Evolutionary conservation across 2,329 filamentous ascomycete species (phyloP), one percentile per base, ranked within the genome.

Genomic region (Aphanocladium album): DNA sequence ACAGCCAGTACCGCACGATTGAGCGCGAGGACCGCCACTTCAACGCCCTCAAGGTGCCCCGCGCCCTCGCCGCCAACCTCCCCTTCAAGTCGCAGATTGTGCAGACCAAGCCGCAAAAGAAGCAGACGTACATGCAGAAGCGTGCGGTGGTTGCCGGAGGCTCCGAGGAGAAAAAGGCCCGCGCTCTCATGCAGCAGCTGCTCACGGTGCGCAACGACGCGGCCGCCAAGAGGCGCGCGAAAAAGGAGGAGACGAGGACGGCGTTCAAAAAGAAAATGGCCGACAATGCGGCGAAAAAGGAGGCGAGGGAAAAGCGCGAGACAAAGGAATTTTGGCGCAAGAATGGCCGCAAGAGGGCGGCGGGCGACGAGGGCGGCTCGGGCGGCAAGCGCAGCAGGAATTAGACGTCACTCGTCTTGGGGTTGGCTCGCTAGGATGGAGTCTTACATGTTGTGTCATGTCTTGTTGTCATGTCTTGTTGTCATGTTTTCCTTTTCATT

Each of bases 81-180:
- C 95, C 95, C 5, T 99, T 90, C 85, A 93, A 93, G 73, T 93
- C 89, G 14, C 95, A 99, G 74, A 93, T 96, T 70, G 84, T 89
- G 23, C 80, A 86, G 72, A 93, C 89, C 79, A 89, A 89, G 76
- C 86, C 89, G 63, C 91, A 93, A 78, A 87, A 85, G 73, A 88
- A 87, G 69, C 77, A 88, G 70, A 96, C 93, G 23, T 99, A 99
- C 74, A 82, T 96, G 81, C 91, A 96, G 79, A 97, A 97, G 79
- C 89, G 95, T 11, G 95, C 93, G 16, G 85, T 96, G 25, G 76
- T 91, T 17, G 82, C 88, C 14, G 88, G 88, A 27, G 83, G 88
- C 14, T 89, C 89, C 30, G 93, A 98, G 74, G 95, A 99, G 82
- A 91, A 89, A 81, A 89, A 89, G 74, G 92, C 92, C 5, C 82